These are phyloP conservation scores for Mycena floridula DNA, from an alignment of 768 basidiomycete species.

Conservation along the genomic window DNA sequence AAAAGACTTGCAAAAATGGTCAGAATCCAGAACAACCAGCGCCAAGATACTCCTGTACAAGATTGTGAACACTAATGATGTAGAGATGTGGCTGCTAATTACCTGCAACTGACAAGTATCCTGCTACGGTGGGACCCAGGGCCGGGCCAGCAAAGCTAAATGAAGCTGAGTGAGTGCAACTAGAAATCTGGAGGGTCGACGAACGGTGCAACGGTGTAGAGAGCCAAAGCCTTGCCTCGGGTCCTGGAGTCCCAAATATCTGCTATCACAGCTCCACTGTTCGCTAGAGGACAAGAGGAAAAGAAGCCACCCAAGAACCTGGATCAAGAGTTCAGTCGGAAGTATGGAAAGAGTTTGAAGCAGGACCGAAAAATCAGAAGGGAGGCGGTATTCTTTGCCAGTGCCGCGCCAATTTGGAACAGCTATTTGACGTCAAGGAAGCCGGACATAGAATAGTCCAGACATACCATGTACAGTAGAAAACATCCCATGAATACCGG, in stretches of 20 bases:
- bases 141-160: conserved; percentile 65
- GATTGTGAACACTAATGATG: conserved; percentile 26
- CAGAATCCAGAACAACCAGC: conserved; percentile 64
- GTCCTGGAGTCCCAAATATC: conserved; percentile 58
- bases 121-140: conserved; percentile 48
- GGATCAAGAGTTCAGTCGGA: too few relatives aligned
- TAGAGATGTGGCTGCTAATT: conserved; percentile 17
- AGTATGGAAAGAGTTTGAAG: too few relatives aligned
- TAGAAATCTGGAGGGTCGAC: too few relatives aligned
- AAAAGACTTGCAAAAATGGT: conserved; percentile 41
- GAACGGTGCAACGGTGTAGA: conserved; percentile 63
- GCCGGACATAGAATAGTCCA: neutral
- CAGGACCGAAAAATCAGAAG: conserved; percentile 68
- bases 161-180: too few relatives aligned
- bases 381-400: conserved; percentile 53
- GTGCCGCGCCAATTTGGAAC: conserved; percentile 60
- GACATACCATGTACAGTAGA: conserved; percentile 44
- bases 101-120: conserved; percentile 28
- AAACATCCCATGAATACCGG: conserved; percentile 53
- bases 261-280: conserved; percentile 54
- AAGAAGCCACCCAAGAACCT: conserved; percentile 66
- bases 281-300: conserved; percentile 63
- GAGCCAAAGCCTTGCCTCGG: conserved; percentile 58
- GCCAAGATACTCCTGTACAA: conserved; percentile 42
- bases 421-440: conserved; percentile 24